Base-by-base conservation (phyloP, 148 eudicot species). In the Fagopyrum homotropicum region DNA sequence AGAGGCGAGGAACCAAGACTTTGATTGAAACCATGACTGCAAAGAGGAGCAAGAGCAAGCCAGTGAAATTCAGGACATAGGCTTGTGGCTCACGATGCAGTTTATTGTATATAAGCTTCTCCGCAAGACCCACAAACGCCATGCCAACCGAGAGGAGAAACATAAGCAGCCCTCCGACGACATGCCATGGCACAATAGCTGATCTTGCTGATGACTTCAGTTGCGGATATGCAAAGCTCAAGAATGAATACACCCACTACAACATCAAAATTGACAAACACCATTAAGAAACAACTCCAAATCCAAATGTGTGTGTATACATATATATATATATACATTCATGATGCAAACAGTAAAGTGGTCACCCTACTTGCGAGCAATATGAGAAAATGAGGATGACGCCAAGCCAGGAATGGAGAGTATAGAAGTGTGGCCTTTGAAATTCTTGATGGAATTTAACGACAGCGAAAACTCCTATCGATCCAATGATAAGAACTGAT, bases 351-450 rank as follows among this genome's bases (percentile, higher is more conserved):
- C 40, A 35, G 40, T 35, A 1, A 35, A 35, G 2, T 35, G 40
- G 26, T 22, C 26, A 35, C 40, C 71, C 6, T 66, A 66, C 71
- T 66, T 66, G 71, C 71, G 43, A 43, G 71, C 35, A 35, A 66
- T 66, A 66, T 6, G 43, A 15, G 46, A 12, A 14, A 43, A 66
- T 66, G 71, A 46, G 40, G 71, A 66, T 66, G 15, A 66, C 35
- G 47, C 71, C 71, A 8, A 66, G 71, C 71, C 71, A 66, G 19
- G 71, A 66, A 43, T 66, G 71, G 46, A 66, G 71, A 40, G 46
- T 12, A 0, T 66, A 66, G 47, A 43, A n/a, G 7, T 66, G 71
- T 40, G 47, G 71, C 6, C 40, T 66, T 17, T 17, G 2, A 7
- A 40, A 46, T 7, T 66, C 71, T 14, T 66, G 19, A 9, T 66